Percentiles rank a stretch among this genome's conserved stretches.
Conservation (phyloP, 495 filamentous ascomycete species). For the Aspergillus egyptiacus region DNA sequence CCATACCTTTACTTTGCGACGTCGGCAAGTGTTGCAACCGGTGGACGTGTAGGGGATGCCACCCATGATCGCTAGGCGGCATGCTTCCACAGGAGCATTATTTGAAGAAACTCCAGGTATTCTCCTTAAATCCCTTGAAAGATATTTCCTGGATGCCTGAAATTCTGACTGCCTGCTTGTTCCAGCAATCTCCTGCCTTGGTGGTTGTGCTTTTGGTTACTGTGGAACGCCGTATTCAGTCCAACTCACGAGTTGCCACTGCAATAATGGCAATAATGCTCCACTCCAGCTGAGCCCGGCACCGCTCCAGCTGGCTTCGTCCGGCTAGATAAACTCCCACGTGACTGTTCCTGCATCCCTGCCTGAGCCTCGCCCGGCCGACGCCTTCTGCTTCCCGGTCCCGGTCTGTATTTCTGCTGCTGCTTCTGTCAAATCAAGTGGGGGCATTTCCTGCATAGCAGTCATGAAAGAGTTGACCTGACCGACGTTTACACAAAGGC, state of each 20-base stretch:
- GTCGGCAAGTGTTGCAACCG: constrained; percentile 25
- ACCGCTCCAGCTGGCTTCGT: no score
- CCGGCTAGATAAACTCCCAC: background rate
- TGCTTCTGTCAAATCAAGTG: background rate
- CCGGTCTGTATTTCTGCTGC: background rate
- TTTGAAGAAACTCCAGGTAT: background rate
- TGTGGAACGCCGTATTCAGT: background rate
- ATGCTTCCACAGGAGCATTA: background rate
- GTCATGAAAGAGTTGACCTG: constrained; percentile 9
- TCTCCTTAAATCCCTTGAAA: background rate
- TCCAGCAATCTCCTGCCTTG: background rate
- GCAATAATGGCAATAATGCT: no score
- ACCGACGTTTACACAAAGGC: constrained; percentile 3
- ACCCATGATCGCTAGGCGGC: constrained; percentile 16
- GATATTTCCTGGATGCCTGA: background rate
- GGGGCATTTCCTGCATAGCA: background rate
- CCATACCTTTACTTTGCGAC: constrained; percentile 21
- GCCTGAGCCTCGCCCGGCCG: no score
- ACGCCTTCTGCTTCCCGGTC: background rate
- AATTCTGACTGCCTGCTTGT: background rate
- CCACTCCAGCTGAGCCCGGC: background rate
- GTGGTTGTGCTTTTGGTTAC: background rate
- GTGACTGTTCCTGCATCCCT: background rate
- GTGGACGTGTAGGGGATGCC: constrained; percentile 22
- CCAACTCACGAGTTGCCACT: no score